Conservation (phyloP, 768 basidiomycete genomes). For the Strobilomyces confusus region DNA sequence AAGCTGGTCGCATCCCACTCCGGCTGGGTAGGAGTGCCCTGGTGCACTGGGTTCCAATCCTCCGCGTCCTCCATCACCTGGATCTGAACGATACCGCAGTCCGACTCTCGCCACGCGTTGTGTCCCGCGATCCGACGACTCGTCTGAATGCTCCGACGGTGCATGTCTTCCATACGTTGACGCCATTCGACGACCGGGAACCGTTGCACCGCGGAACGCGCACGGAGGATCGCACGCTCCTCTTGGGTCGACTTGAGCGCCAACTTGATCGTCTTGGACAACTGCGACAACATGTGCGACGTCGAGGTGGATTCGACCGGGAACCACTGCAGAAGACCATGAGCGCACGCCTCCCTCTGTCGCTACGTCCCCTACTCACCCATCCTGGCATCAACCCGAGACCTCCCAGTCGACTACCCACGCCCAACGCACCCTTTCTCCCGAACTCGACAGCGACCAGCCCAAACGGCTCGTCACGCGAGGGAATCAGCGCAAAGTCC, state of each 20-base stretch:
- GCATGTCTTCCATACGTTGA: conserved; percentile 93
- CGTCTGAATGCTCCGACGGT: conserved; percentile 71
- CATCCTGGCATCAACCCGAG: conserved; percentile 97
- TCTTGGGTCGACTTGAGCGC: conserved; percentile 88
- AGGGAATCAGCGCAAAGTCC: conserved; percentile 93
- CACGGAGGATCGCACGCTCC: conserved; percentile 89
- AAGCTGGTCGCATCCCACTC: conserved; percentile 72
- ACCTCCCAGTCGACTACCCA: conserved; percentile 91
- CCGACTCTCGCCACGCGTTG: conserved; percentile 76
- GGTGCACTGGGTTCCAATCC: conserved; percentile 75
- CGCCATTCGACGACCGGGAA: conserved; percentile 99
- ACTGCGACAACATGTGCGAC: conserved; percentile 90
- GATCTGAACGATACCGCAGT: conserved; percentile 45
- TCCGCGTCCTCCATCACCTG: conserved; percentile 61
- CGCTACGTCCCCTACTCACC: conserved; percentile 47
- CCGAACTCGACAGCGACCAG: conserved; percentile 96
- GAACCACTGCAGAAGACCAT: conserved; percentile 67
- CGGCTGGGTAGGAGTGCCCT: conserved; percentile 63
- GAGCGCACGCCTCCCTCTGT: background rate
- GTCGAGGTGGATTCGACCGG: conserved; percentile 93
- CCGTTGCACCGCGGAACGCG: conserved; percentile 89
- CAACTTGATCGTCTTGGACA: conserved; percentile 92
- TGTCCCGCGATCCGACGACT: conserved; percentile 67
- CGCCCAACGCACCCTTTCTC: conserved; percentile 93
- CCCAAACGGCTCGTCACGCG: conserved; percentile 95